phyloP scores from a whole-genome alignment of 1,284 basidiomycete genomes.

The Ganoderma meredithae region DNA sequence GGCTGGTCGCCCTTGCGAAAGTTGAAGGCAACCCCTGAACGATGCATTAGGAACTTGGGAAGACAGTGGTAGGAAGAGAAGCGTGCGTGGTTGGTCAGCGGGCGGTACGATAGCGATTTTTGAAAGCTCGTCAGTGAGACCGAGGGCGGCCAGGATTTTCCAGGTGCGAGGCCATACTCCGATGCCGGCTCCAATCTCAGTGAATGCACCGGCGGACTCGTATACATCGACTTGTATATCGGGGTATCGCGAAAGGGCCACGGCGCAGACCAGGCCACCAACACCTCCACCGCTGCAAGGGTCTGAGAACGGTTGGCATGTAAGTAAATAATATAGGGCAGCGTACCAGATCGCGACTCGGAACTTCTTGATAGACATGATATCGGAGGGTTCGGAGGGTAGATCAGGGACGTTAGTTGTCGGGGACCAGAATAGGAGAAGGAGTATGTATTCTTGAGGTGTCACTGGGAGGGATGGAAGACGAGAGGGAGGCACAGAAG shows the following conservation, averaged over 20 bases:
- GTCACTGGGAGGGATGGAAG: constrained; percentile 17
- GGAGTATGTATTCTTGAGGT: constrained; percentile 13
- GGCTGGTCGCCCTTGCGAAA: constrained; percentile 46
- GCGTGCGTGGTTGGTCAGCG: constrained; percentile 33
- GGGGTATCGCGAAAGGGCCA: constrained; percentile 42
- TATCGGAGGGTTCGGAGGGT: background rate
- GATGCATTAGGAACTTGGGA: constrained; percentile 25
- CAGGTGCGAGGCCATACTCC: constrained; percentile 46
- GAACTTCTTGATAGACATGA: constrained; percentile 34
- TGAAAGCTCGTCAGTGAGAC: constrained; percentile 41
- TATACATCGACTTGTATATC: constrained; percentile 49
- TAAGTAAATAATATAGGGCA: constrained; percentile 9
- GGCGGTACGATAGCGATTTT: constrained; percentile 36
- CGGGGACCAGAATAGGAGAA: background rate
- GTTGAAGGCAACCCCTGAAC: constrained; percentile 36
- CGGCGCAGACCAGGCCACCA: constrained; percentile 48
- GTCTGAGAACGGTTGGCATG: background rate
- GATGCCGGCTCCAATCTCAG: constrained; percentile 47
- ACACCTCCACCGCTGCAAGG: constrained; percentile 46
- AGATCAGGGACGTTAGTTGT: constrained; percentile 11
- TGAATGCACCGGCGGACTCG: constrained; percentile 45
- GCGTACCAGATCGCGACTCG: constrained; percentile 42
- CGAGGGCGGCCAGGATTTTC: constrained; percentile 42
- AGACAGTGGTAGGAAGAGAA: background rate
- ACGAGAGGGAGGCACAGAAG: background rate